These are phyloP conservation scores for Trichosphaerium sp. DNA, from an alignment of 78 protist genomes.

Conservation along the genomic window DNA sequence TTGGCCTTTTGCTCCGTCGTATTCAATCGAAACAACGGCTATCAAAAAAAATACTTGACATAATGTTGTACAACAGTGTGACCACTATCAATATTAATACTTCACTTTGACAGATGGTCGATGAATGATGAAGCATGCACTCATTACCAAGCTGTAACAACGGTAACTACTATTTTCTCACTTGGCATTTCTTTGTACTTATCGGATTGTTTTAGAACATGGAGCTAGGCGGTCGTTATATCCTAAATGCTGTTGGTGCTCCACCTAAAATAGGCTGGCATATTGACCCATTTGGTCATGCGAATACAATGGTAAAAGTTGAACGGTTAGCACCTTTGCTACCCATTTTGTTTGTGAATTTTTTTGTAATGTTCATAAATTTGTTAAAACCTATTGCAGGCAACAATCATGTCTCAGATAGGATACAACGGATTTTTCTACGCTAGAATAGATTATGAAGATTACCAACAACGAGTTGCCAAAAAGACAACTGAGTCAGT, in stretches of 20 bases:
- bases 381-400: too few relatives aligned
- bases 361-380: too few relatives aligned
- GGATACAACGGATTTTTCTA: conserved; percentile 67
- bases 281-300: conserved; percentile 87
- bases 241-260: conserved; percentile 23
- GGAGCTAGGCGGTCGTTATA: conserved; percentile 43
- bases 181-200: too few relatives aligned
- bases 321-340: too few relatives aligned
- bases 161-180: too few relatives aligned
- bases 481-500: conserved; percentile 39
- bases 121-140: conserved; percentile 89
- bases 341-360: too few relatives aligned
- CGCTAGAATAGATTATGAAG: conserved; percentile 79
- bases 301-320: conserved; percentile 7
- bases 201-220: conserved; percentile 15
- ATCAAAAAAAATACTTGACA: too few relatives aligned
- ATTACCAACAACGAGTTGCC: conserved; percentile 6
- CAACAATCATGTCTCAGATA: conserved; percentile 52
- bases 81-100: too few relatives aligned
- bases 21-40: too few relatives aligned
- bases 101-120: too few relatives aligned
- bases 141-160: conserved; percentile 49
- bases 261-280: conserved; percentile 32
- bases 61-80: too few relatives aligned
- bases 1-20: too few relatives aligned